Conservation (phyloP, 805 yeast genomes). For the Myxozyma nipponensis region DNA sequence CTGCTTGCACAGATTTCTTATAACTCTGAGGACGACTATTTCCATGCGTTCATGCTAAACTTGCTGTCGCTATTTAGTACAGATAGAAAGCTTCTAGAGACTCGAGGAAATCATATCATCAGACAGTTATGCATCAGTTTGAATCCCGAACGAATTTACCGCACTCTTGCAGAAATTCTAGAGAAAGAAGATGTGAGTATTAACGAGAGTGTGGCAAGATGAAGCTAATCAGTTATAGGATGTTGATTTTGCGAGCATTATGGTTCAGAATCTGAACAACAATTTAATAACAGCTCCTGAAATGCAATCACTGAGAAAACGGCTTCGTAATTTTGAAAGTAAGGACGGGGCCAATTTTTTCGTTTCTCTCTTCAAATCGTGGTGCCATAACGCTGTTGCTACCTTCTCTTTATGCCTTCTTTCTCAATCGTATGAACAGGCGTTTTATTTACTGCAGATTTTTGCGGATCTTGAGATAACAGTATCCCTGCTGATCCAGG, state of each 20-base stretch:
- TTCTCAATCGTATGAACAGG: constrained; percentile 83
- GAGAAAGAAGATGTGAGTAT: constrained; percentile 44
- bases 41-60: constrained; percentile 69
- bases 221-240: constrained; percentile 35
- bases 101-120: constrained; percentile 76
- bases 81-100: constrained; percentile 62
- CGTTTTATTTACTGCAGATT: constrained; percentile 75
- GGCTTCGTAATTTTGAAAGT: constrained; percentile 60
- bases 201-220: neutral
- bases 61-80: constrained; percentile 64
- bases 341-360: constrained; percentile 66
- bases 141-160: constrained; percentile 77
- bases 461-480: constrained; percentile 79
- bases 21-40: constrained; percentile 69
- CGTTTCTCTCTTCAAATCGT: constrained; percentile 71
- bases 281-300: constrained; percentile 85
- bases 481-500: constrained; percentile 73
- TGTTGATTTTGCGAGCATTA: constrained; percentile 66
- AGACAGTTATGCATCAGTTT: constrained; percentile 78
- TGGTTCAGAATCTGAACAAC: constrained; percentile 83
- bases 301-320: constrained; percentile 61
- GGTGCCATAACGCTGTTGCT: constrained; percentile 91
- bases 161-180: constrained; percentile 72
- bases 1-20: constrained; percentile 68
- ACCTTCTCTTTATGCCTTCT: constrained; percentile 78